Evolutionary conservation across 1,139 yeast species (phyloP).

Genomic region (Geotrichum europaeum): DNA sequence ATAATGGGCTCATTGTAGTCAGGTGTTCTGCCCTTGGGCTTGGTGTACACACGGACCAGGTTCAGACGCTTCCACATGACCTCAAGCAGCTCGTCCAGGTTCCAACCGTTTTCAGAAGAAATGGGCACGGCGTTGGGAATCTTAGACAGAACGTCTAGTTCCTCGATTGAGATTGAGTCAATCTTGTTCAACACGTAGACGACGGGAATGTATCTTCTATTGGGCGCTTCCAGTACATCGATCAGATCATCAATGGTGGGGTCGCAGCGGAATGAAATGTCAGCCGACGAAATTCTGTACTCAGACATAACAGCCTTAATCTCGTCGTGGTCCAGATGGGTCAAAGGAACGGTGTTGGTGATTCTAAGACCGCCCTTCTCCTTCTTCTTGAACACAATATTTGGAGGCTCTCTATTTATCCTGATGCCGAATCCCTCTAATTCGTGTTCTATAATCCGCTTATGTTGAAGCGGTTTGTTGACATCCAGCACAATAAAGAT

Average conservation of each 20-base stretch:
- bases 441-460: slow-evolving; percentile 87
- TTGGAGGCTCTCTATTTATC: slow-evolving; percentile 86
- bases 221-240: slow-evolving; percentile 85
- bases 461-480: slow-evolving; percentile 90
- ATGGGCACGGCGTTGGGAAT: slow-evolving; percentile 97
- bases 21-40: slow-evolving; percentile 91
- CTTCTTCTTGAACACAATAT: slow-evolving; percentile 82
- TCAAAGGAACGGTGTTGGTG: slow-evolving; percentile 87
- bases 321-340: slow-evolving; percentile 86
- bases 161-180: slow-evolving; percentile 90
- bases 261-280: slow-evolving; percentile 91
- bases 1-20: slow-evolving; percentile 95
- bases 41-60: slow-evolving; percentile 90
- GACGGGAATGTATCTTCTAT: slow-evolving; percentile 91
- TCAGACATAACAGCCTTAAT: slow-evolving; percentile 94
- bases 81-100: slow-evolving; percentile 86
- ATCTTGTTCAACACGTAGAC: slow-evolving; percentile 90
- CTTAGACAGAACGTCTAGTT: slow-evolving; percentile 77
- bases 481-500: slow-evolving; percentile 92
- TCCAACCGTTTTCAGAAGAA: slow-evolving; percentile 94
- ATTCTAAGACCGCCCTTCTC: slow-evolving; percentile 94
- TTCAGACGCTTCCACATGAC: slow-evolving; percentile 90
- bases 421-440: slow-evolving; percentile 96
- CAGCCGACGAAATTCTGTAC: slow-evolving; percentile 94
- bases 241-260: slow-evolving; percentile 95